Conservation (phyloP, 768 basidiomycete genomes). For the Psilocybe sp. region DNA sequence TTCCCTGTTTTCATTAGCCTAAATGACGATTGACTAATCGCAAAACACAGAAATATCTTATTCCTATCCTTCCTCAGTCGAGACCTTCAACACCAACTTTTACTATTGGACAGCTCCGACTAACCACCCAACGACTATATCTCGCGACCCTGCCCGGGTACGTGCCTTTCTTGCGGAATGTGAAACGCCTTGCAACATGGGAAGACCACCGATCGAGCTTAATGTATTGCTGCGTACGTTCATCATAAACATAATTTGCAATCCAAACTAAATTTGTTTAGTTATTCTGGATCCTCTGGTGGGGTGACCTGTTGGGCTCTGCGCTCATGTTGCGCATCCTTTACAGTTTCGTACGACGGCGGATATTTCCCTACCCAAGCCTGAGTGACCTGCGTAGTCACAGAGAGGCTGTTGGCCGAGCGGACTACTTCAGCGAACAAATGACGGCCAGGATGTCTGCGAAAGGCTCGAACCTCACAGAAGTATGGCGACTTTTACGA, state of each 20-base stretch:
- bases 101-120: conserved; percentile 49
- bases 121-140: conserved; percentile 54
- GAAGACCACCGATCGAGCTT: conserved; percentile 44
- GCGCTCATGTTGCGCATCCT: conserved; percentile 45
- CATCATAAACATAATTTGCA: not conserved
- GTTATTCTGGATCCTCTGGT: conserved; percentile 68
- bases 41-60: conserved; percentile 31
- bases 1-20: not conserved
- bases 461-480: conserved; percentile 44
- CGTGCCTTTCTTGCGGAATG: conserved; percentile 35
- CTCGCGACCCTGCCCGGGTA: conserved; percentile 51
- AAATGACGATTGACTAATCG: not conserved
- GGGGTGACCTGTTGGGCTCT: conserved; percentile 53
- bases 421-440: conserved; percentile 50
- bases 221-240: conserved; percentile 49
- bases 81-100: conserved; percentile 42
- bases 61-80: conserved; percentile 45
- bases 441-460: conserved; percentile 44
- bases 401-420: conserved; percentile 44
- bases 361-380: conserved; percentile 53
- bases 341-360: conserved; percentile 45
- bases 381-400: conserved; percentile 51
- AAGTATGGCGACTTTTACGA: conserved; percentile 52
- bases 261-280: conserved; percentile 19
- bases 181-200: conserved; percentile 54